phyloP scores from a whole-genome alignment of 139 green algal species.

The Coelastrella sp. region DNA sequence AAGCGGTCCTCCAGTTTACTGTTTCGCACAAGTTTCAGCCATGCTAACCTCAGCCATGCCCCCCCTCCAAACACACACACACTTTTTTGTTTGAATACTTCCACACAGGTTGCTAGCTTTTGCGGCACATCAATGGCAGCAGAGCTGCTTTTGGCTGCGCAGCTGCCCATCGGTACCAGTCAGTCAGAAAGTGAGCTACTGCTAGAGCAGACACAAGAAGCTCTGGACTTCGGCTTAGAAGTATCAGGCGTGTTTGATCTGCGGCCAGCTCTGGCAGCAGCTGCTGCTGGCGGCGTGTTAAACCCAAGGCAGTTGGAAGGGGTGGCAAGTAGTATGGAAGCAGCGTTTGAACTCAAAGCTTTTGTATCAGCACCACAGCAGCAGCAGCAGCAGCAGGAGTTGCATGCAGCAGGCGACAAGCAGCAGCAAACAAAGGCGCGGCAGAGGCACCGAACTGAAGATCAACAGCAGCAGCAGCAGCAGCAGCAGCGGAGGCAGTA shows the following conservation, averaged over 20 bases:
- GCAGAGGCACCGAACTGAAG: too few relatives aligned
- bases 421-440: constrained; percentile 1
- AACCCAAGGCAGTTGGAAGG: constrained; percentile 78
- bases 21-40: too few relatives aligned
- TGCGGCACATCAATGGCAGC: constrained; percentile 76
- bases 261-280: constrained; percentile 65
- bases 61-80: too few relatives aligned
- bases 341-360: constrained; percentile 50
- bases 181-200: constrained; percentile 71
- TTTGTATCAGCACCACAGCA: constrained; percentile 1
- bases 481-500: constrained; percentile 35
- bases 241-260: constrained; percentile 69
- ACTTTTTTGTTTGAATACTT: too few relatives aligned
- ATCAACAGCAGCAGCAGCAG: background rate
- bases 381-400: constrained; percentile 22
- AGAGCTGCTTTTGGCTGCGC: constrained; percentile 48
- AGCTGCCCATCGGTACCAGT: constrained; percentile 64
- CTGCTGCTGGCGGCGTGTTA: constrained; percentile 51
- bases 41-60: too few relatives aligned
- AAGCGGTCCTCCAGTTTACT: too few relatives aligned
- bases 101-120: constrained; percentile 81
- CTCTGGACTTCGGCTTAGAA: constrained; percentile 55
- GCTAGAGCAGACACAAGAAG: constrained; percentile 83
- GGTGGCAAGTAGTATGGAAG: constrained; percentile 72
- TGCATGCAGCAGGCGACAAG: background rate